Conservation (phyloP, 2,329 filamentous ascomycete genomes). For the Aotearoamyces nothofagi region DNA sequence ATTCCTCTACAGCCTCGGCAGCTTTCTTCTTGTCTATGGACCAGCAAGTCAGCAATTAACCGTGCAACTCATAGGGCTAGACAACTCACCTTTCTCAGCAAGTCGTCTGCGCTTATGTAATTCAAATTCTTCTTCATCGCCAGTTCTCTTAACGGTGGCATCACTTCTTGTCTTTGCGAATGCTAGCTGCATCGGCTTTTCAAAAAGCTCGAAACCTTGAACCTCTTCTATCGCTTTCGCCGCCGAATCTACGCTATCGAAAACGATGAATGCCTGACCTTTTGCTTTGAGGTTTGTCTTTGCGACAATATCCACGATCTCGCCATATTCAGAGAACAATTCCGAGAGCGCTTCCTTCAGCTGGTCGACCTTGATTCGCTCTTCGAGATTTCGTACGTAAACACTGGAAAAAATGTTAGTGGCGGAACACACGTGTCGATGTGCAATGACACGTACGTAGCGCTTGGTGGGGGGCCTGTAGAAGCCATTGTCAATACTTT, state of each 20-base stretch:
- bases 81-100: constrained; percentile 68
- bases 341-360: constrained; percentile 59
- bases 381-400: constrained; percentile 75
- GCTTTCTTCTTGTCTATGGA: constrained; percentile 59
- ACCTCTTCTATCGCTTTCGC: constrained; percentile 71
- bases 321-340: constrained; percentile 82
- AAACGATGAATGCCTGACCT: constrained; percentile 92
- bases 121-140: constrained; percentile 71
- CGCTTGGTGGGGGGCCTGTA: constrained; percentile 28
- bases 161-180: constrained; percentile 76
- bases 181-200: constrained; percentile 75
- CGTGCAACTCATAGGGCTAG: not conserved
- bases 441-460: constrained; percentile 66
- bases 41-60: not conserved
- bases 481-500: not conserved
- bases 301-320: constrained; percentile 68
- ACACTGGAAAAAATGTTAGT: constrained; percentile 30
- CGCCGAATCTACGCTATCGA: constrained; percentile 67
- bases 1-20: constrained; percentile 60
- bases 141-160: constrained; percentile 63
- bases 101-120: constrained; percentile 69
- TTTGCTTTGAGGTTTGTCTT: constrained; percentile 86
- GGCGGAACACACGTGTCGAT: constrained; percentile 35
- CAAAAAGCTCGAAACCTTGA: constrained; percentile 85
- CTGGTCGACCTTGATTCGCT: constrained; percentile 70